phyloP scores from a whole-genome alignment of 2,329 filamentous ascomycete genomes.

The Diatrype stigma region DNA sequence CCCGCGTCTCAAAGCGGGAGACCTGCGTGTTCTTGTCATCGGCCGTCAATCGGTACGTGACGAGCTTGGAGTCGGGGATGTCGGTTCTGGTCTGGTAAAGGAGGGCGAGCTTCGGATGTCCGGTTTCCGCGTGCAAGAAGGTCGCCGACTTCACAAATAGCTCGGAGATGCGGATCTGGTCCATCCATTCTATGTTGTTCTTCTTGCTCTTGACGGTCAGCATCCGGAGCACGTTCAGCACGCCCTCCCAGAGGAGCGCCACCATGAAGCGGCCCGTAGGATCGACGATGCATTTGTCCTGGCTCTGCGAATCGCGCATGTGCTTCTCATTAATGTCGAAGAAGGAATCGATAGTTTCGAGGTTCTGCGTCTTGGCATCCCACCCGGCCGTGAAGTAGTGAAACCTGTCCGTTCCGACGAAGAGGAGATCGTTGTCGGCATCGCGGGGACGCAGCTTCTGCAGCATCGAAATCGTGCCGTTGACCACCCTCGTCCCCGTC shows the following conservation, averaged over 20 bases:
- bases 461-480: conserved; percentile 83
- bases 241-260: conserved; percentile 58
- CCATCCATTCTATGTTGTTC: conserved; percentile 44
- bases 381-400: conserved; percentile 89
- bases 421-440: conserved; percentile 75
- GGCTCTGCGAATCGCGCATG: conserved; percentile 74
- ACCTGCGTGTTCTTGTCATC: conserved; percentile 54
- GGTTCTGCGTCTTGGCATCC: conserved; percentile 54
- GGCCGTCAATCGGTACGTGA: conserved; percentile 54
- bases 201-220: conserved; percentile 40
- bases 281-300: conserved; percentile 79
- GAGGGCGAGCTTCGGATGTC: conserved; percentile 54
- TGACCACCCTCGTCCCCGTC: conserved; percentile 62
- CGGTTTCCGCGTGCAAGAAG: conserved; percentile 55
- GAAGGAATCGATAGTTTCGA: conserved; percentile 49
- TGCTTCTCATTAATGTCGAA: conserved; percentile 53
- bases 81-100: conserved; percentile 53
- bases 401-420: conserved; percentile 85
- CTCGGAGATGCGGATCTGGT: conserved; percentile 54
- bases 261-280: conserved; percentile 63
- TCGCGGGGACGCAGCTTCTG: conserved; percentile 73
- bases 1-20: conserved; percentile 50
- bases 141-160: conserved; percentile 56
- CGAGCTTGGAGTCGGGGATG: conserved; percentile 49
- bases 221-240: conserved; percentile 52